Evolutionary conservation across 805 yeast genomes (phyloP), one percentile per base, ranked within the genome.

Genomic region (Priceomyces medius): DNA sequence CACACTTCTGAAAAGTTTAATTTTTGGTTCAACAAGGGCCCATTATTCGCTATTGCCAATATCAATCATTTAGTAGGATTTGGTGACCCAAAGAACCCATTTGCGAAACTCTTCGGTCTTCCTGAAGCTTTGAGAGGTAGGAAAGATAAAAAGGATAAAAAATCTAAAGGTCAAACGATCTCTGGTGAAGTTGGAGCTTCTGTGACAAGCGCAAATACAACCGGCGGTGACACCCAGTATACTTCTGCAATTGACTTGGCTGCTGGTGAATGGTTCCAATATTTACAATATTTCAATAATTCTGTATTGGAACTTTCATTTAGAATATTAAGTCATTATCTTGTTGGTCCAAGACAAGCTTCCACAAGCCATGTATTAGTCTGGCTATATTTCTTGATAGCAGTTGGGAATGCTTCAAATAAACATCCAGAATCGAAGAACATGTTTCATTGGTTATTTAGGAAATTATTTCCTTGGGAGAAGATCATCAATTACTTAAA

Each of bases 21-120:
- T 43, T 85, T 84, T 51, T 86, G 88, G 85, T 83, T 81, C 54
- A 83, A 84, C 52, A 83, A 85, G 55, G 81, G 88, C 1, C 77
- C 89, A 3, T 74, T 81, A 28, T 84, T 86, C 68, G 91, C 93
- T 2, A 69, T 85, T 36, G 80, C 89, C 20, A 86, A 85, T 53
- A 79, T 86, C 40, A 76, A 80, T 51, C 91, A 85, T 63, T 57
- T 85, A 40, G 77, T 83, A 35, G 93, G 93, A 1, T 82, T 85
- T 60, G 95, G 93, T 24, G 85, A 83, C 55, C 74, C 85, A 4
- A 70, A 72, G 34, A 85, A 83, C 54, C 89, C 91, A 14, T 85
- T 85, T 63, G 88, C 91, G 4, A 78, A 81, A 51, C 56, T 86
- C 10, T 86, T 86, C 60, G 81, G 77, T 42, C 64, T 86, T 17